phyloP scores from a whole-genome alignment of 2,329 filamentous ascomycete species.

The Hypocrella siamensis region DNA sequence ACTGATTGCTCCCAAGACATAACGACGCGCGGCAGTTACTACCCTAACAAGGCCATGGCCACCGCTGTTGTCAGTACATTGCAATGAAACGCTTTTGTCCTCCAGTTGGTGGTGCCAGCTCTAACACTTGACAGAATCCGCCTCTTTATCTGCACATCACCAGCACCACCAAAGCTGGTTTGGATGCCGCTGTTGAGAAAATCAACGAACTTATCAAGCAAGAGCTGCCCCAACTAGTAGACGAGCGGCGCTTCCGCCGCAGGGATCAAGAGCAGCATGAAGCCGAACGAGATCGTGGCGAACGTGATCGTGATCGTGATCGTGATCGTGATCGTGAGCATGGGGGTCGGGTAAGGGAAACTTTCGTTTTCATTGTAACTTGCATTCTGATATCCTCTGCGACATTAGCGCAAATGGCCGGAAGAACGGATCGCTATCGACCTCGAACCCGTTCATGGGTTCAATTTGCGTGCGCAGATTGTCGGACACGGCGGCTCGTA shows the following conservation, averaged over 20 bases:
- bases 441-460: slow-evolving; percentile 81
- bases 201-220: slow-evolving; percentile 95
- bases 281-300: slow-evolving; percentile 64
- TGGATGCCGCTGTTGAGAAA: slow-evolving; percentile 73
- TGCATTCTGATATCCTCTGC: neutral
- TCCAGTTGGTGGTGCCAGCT: neutral
- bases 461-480: slow-evolving; percentile 91
- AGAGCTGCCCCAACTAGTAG: slow-evolving; percentile 86
- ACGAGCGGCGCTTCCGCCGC: slow-evolving; percentile 81
- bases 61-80: slow-evolving; percentile 61
- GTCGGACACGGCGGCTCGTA: slow-evolving; percentile 89
- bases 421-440: slow-evolving; percentile 88
- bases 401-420: slow-evolving; percentile 85
- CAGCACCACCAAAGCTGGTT: slow-evolving; percentile 78
- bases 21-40: slow-evolving; percentile 92
- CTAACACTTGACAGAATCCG: slow-evolving; percentile 47
- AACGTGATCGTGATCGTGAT: slow-evolving; percentile 41
- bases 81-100: neutral
- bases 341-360: slow-evolving; percentile 49
- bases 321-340: slow-evolving; percentile 55
- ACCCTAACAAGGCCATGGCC: slow-evolving; percentile 95
- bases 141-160: slow-evolving; percentile 92
- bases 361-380: slow-evolving; percentile 2
- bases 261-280: slow-evolving; percentile 55
- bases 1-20: slow-evolving; percentile 58